Percentiles rank a stretch among this genome's conserved stretches.
Evolutionary conservation across 768 basidiomycete genomes (phyloP).

Genomic region (Leccinum fibrillosum): DNA sequence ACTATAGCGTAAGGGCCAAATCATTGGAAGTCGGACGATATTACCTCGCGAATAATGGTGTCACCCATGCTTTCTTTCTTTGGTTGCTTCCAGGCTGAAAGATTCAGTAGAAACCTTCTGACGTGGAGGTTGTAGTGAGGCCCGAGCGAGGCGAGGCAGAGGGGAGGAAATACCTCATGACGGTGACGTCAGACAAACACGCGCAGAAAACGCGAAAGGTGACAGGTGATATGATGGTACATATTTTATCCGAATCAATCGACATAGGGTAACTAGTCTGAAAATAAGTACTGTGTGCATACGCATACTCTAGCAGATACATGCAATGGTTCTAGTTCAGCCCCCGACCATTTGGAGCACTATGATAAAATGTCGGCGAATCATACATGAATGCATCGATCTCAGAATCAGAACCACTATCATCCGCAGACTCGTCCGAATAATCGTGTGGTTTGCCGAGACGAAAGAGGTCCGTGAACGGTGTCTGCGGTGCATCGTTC

Average conservation of each 20-base stretch:
- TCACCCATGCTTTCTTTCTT: constrained; percentile 29
- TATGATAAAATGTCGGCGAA: constrained; percentile 44
- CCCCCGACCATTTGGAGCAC: constrained; percentile 42
- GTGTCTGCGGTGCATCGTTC: constrained; percentile 67
- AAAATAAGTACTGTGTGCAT: neutral
- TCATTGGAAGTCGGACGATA: neutral
- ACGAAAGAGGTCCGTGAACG: constrained; percentile 73
- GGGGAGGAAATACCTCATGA: constrained; percentile 3
- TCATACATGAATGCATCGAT: constrained; percentile 64
- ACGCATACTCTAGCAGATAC: constrained; percentile 4
- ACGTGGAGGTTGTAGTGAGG: constrained; percentile 19
- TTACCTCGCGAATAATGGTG: constrained; percentile 43
- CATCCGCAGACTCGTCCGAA: constrained; percentile 49
- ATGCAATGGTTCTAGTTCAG: constrained; percentile 9
- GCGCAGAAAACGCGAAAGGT: constrained; percentile 12
- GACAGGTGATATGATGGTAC: neutral
- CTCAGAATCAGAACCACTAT: constrained; percentile 35
- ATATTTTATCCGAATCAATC: neutral
- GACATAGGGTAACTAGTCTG: neutral
- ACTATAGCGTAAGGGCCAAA: neutral
- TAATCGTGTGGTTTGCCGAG: constrained; percentile 38
- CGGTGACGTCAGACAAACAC: constrained; percentile 22
- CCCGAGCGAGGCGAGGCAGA: constrained; percentile 7
- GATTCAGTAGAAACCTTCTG: constrained; percentile 5
- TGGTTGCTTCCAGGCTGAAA: constrained; percentile 2